Conservation (phyloP, 78 protist species). For the Mantamonas sphyraenae region DNA sequence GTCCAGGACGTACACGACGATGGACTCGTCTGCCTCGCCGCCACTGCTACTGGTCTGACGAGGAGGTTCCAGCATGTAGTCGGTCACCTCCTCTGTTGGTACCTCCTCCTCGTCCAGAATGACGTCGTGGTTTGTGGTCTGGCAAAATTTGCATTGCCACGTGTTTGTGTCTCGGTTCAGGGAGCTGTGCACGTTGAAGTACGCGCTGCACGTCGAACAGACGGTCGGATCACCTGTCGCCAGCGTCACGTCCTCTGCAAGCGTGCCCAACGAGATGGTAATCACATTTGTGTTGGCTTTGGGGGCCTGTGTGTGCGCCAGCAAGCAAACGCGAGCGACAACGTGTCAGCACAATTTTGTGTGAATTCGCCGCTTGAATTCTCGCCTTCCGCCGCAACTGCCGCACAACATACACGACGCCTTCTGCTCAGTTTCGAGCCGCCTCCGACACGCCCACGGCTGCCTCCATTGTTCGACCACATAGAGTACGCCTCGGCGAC, state of each 20-base stretch:
- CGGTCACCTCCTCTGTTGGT: conserved; percentile 29
- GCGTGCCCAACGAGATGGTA: neutral
- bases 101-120: conserved; percentile 28
- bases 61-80: conserved; percentile 30
- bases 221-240: neutral
- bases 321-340: too few relatives aligned
- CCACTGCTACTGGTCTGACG: too few relatives aligned
- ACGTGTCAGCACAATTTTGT: too few relatives aligned
- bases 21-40: too few relatives aligned
- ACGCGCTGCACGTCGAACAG: neutral
- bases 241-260: neutral
- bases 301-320: too few relatives aligned
- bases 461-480: too few relatives aligned
- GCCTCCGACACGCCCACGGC: too few relatives aligned
- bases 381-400: too few relatives aligned
- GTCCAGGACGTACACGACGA: conserved; percentile 47
- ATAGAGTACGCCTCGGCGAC: too few relatives aligned
- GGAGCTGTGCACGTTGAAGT: neutral
- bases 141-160: conserved; percentile 62
- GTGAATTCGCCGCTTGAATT: too few relatives aligned
- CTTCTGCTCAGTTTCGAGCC: too few relatives aligned
- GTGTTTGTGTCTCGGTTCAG: neutral
- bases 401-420: too few relatives aligned
- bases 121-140: conserved; percentile 11
- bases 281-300: neutral